Evolutionary conservation across 495 filamentous ascomycete species (phyloP).

Genomic region (Xanthoparmelia taractica): DNA sequence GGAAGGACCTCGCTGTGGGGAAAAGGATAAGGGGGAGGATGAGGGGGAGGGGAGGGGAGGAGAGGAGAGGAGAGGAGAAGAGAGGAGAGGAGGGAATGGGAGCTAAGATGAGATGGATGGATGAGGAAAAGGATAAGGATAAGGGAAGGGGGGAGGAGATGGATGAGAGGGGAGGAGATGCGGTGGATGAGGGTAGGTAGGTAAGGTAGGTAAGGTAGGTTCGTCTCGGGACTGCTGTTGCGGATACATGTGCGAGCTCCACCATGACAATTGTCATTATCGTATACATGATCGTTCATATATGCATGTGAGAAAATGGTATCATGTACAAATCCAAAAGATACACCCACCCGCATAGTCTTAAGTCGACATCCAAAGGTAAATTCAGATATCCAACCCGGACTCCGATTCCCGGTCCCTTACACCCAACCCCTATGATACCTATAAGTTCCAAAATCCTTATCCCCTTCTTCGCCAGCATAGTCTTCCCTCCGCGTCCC

Average conservation of each 20-base stretch:
- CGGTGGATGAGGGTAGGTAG: no score
- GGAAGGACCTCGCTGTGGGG: no score
- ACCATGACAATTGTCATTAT: no score
- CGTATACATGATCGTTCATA: no score
- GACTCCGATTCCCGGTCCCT: neutral
- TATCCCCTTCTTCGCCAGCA: constrained; percentile 10
- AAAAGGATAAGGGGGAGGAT: neutral
- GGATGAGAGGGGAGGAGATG: no score
- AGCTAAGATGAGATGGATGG: no score
- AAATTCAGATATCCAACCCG: neutral
- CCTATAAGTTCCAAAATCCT: constrained; percentile 6
- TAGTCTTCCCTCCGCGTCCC: constrained; percentile 16
- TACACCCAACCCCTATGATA: constrained; percentile 17
- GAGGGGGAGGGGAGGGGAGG: neutral
- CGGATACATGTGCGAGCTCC: no score
- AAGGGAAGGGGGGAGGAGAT: no score
- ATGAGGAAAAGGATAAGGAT: no score
- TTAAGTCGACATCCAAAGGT: neutral
- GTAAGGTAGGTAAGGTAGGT: no score
- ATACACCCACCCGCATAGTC: neutral
- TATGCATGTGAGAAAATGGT: neutral
- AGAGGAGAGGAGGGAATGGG: neutral
- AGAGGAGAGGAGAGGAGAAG: neutral
- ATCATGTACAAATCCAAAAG: neutral
- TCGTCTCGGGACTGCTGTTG: no score